A percentile compares a stretch with the other conserved stretches of the same genome.
phyloP scores from a whole-genome alignment of 2,329 filamentous ascomycete species.

The Aspergillus eucalypticola region DNA sequence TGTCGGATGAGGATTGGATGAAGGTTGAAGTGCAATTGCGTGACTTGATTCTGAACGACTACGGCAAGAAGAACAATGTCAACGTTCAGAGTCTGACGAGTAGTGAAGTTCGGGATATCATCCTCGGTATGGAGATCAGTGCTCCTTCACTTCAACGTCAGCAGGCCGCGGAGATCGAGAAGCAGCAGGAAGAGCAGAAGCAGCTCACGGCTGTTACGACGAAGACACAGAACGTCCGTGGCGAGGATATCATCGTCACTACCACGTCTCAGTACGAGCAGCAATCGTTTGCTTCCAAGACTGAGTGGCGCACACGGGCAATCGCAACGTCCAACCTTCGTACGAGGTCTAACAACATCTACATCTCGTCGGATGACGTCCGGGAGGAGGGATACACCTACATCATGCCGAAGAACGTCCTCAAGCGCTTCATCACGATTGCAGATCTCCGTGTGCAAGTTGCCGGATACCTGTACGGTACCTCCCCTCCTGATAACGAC shows the following conservation, averaged over 20 bases:
- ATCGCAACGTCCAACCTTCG: slow-evolving; percentile 95
- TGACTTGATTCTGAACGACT: slow-evolving; percentile 95
- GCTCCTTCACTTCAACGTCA: slow-evolving; percentile 97
- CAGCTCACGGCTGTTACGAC: slow-evolving; percentile 97
- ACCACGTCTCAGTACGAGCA: slow-evolving; percentile 98
- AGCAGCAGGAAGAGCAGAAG: slow-evolving; percentile 95
- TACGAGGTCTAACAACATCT: slow-evolving; percentile 95
- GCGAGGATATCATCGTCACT: slow-evolving; percentile 96
- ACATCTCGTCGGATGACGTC: slow-evolving; percentile 93
- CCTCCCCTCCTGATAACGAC: slow-evolving; percentile 88
- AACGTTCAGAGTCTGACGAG: slow-evolving; percentile 95
- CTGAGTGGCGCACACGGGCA: slow-evolving; percentile 94
- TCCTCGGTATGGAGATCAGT: slow-evolving; percentile 98
- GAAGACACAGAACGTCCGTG: slow-evolving; percentile 95
- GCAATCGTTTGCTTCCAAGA: slow-evolving; percentile 97
- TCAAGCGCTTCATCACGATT: slow-evolving; percentile 98
- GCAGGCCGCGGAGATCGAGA: slow-evolving; percentile 97
- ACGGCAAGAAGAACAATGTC: slow-evolving; percentile 99
- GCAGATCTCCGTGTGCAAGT: slow-evolving; percentile 95
- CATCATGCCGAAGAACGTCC: slow-evolving; percentile 98
- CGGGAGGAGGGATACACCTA: slow-evolving; percentile 91
- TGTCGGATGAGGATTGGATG: slow-evolving; percentile 97
- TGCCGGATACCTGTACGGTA: slow-evolving; percentile 91
- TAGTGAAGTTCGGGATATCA: slow-evolving; percentile 97
- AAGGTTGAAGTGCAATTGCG: slow-evolving; percentile 97